Base-by-base conservation (phyloP, 495 filamentous ascomycete species). In the Aspergillus ostianus region DNA sequence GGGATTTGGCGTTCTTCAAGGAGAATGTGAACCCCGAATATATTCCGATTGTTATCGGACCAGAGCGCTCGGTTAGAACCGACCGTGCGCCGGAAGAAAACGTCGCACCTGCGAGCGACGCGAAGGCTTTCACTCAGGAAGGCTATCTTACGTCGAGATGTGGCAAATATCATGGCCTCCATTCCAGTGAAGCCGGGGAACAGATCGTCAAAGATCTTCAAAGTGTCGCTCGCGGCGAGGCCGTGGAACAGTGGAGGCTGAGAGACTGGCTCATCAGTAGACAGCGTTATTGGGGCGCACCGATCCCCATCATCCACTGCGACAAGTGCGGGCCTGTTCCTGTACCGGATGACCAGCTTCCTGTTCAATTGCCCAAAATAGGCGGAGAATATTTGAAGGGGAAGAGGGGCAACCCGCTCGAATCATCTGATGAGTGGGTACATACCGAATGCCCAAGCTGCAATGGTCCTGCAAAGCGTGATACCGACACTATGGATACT, bases 401-500 rank as follows among this genome's bases (percentile, higher is more conserved):
- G 7, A 89, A 87, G 61, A 79, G 80, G 15, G 92, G 92, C 0
- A 94, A 91, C 62, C 90, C 91, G 0, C 79, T 96, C 6, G 87
- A 91, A 55, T 80, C 84, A 19, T 81, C 82, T 27, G 73, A 83
- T 15, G 85, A 90, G 19, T 96, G 90, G 90, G 77, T 90, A 7
- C 84, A 92, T 63, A 90, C 86, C 0, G 64, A 77, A 0, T 96
- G 92, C 65, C 92, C 92, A 3, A 87, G 81, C 30, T 96, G 92
- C 61, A 74, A 77, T 10, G 79, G 82, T 5, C 72, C 81, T 5
- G 92, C 91, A 8, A 88, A 84, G 66, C 85, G 92, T 30, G 92
- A 96, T 65, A 96, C 92, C 2, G 92, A 96, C 67, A 96, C 92
- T 0, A 95, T 96, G 92, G 92, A 96, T 70, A 96, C 92, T 0